Conservation (phyloP, 495 filamentous ascomycete species). For the Podospora appendiculata region DNA sequence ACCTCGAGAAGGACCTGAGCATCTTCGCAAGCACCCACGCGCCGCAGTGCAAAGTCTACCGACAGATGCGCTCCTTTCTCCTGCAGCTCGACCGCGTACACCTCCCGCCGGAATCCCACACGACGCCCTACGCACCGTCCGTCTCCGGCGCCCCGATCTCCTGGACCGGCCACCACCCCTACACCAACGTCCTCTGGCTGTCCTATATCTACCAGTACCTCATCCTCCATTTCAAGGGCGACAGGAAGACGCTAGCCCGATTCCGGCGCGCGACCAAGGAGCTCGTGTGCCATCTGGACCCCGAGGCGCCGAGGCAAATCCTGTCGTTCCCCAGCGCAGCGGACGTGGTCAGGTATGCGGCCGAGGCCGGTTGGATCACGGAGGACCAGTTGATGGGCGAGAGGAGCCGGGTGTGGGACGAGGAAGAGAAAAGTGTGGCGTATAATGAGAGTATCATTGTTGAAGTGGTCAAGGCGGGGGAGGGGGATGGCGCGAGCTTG, state of each 20-base stretch:
- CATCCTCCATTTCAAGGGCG: constrained; percentile 23
- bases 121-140: constrained; percentile 25
- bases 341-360: constrained; percentile 34
- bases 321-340: constrained; percentile 33
- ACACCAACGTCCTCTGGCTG: constrained; percentile 49
- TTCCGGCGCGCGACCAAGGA: constrained; percentile 34
- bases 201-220: constrained; percentile 42
- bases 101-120: constrained; percentile 25
- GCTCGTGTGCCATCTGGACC: constrained; percentile 34
- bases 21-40: constrained; percentile 46
- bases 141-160: constrained; percentile 26
- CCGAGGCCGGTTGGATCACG: constrained; percentile 38
- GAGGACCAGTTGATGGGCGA: constrained; percentile 35
- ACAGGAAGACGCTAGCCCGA: constrained; percentile 20
- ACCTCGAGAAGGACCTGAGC: constrained; percentile 43
- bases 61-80: constrained; percentile 45
- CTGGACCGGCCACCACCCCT: constrained; percentile 35
- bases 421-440: not conserved
- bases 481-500: no score
- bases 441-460: not conserved
- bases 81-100: constrained; percentile 18
- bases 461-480: not conserved
- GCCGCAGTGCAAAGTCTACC: constrained; percentile 37
- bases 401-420: constrained; percentile 13
- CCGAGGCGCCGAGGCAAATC: constrained; percentile 25